These are phyloP conservation scores for Pelargonium citronellum DNA, from an alignment of 441 rosid genomes.

Conservation along the genomic window DNA sequence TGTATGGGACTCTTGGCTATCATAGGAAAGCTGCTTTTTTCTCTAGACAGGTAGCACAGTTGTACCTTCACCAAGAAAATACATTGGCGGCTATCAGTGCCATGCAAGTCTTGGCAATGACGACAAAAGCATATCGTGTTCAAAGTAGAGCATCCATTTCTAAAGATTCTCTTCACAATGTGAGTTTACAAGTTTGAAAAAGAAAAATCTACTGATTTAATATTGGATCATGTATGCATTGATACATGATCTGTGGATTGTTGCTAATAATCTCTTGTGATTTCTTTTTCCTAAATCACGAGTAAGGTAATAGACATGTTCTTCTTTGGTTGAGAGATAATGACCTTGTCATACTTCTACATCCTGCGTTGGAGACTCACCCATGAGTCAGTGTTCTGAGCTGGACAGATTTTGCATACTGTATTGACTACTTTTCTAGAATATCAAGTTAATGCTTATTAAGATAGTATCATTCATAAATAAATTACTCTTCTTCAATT, in stretches of 20 bases:
- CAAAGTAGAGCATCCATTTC: constrained; percentile 78
- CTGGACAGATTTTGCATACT: neutral
- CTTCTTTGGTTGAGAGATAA: neutral
- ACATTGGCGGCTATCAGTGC: constrained; percentile 92
- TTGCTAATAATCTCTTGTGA: no score
- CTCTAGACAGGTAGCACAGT: constrained; percentile 92
- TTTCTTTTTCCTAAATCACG: neutral
- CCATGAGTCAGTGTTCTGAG: neutral
- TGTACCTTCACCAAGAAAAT: constrained; percentile 89
- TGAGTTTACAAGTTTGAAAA: constrained; percentile 28
- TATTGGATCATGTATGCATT: neutral
- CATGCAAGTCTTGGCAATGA: constrained; percentile 90
- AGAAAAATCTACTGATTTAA: neutral
- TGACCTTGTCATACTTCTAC: neutral
- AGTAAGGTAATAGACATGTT: neutral
- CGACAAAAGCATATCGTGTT: constrained; percentile 85
- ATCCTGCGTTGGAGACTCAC: neutral
- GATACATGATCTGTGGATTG: neutral
- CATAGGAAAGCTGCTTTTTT: constrained; percentile 95
- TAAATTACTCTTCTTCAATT: neutral
- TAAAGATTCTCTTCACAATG: constrained; percentile 38
- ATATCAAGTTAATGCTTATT: neutral
- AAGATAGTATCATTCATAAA: neutral
- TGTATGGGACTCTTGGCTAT: constrained; percentile 84
- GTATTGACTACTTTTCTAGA: neutral